Conservation (phyloP, 2,329 filamentous ascomycete genomes). For the Botrytis fragariae region DNA sequence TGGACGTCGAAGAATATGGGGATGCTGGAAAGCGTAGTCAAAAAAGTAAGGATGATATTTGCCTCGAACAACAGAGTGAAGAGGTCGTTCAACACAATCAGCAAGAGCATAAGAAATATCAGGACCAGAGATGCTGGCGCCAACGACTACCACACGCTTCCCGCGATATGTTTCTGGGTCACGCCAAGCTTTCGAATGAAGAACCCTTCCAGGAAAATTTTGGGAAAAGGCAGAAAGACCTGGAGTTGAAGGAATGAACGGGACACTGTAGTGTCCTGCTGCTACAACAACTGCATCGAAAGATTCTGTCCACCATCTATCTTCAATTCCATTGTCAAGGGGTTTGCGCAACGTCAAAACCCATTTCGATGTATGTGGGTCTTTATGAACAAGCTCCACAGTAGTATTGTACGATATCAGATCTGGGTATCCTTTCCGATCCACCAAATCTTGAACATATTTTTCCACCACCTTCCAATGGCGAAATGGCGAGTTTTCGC, state of each 20-base stretch:
- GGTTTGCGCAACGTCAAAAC: constrained; percentile 50
- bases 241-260: constrained; percentile 57
- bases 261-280: constrained; percentile 65
- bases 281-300: constrained; percentile 68
- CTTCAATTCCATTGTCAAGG: constrained; percentile 40
- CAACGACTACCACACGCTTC: constrained; percentile 57
- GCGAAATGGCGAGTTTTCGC: constrained; percentile 58
- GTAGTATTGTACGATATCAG: constrained; percentile 56
- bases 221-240: constrained; percentile 58
- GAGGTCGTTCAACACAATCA: constrained; percentile 45
- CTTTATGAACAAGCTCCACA: constrained; percentile 57
- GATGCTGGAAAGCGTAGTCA: constrained; percentile 58
- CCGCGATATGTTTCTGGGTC: constrained; percentile 55
- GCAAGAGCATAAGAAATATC: constrained; percentile 58
- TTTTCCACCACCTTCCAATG: constrained; percentile 56
- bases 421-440: constrained; percentile 52
- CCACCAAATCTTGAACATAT: constrained; percentile 53
- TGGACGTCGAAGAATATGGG: constrained; percentile 47
- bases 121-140: constrained; percentile 62
- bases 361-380: constrained; percentile 47
- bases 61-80: constrained; percentile 54
- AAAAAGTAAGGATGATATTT: constrained; percentile 56
- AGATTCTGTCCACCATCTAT: constrained; percentile 61
- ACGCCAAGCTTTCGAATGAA: constrained; percentile 73
- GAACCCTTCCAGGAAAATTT: constrained; percentile 52